phyloP scores from a whole-genome alignment of 2,329 filamentous ascomycete genomes.

The Fusarium graminum region DNA sequence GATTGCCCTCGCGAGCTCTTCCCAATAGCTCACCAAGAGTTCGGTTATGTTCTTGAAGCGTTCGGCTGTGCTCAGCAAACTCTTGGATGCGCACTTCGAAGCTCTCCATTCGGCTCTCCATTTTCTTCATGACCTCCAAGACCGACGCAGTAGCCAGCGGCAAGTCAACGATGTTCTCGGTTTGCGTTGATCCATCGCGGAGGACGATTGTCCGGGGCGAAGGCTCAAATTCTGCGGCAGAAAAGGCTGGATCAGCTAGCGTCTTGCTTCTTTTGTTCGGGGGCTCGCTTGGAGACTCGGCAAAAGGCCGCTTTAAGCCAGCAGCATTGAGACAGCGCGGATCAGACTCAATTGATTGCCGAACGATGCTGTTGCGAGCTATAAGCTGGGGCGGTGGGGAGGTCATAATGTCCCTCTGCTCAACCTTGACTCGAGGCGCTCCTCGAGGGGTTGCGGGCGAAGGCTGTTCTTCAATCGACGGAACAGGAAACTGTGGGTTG shows the following conservation, averaged over 20 bases:
- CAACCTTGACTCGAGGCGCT: background rate
- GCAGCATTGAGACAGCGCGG: rapidly evolving
- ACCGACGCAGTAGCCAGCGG: background rate
- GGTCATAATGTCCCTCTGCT: background rate
- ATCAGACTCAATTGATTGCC: slow-evolving; percentile 6
- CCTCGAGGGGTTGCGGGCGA: background rate
- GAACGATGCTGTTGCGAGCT: background rate
- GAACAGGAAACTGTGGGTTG: background rate
- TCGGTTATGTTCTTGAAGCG: background rate
- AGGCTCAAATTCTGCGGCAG: background rate
- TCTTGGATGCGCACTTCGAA: background rate
- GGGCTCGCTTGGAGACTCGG: background rate
- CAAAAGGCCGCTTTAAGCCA: slow-evolving; percentile 8
- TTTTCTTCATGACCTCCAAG: background rate
- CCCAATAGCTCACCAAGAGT: slow-evolving; percentile 1
- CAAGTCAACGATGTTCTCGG: background rate
- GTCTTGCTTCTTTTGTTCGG: background rate
- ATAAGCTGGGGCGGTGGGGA: rapidly evolving
- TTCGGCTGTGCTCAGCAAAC: background rate
- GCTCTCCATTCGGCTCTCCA: background rate
- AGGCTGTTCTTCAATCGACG: background rate
- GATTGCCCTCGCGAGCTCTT: background rate
- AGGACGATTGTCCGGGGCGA: background rate
- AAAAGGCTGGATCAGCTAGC: background rate
- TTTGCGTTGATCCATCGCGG: slow-evolving; percentile 15